Conservation (phyloP, 306 rosid species). For the Prinsepia uniflora region DNA sequence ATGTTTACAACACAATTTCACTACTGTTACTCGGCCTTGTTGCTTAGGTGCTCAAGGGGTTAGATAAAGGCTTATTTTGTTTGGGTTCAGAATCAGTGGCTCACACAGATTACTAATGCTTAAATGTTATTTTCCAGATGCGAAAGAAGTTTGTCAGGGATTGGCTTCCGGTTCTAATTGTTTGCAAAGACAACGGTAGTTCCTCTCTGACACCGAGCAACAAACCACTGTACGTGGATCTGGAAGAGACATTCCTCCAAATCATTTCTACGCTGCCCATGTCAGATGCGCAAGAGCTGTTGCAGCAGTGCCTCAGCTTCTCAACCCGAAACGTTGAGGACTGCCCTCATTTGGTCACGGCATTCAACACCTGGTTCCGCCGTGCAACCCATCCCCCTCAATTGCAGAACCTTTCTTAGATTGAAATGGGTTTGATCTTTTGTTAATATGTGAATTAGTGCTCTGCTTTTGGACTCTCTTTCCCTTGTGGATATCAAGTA, state of each 20-base stretch:
- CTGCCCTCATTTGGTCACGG: constrained; percentile 76
- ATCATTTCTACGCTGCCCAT: constrained; percentile 86
- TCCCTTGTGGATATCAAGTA: constrained; percentile 6
- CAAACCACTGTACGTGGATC: constrained; percentile 59
- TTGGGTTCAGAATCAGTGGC: background rate
- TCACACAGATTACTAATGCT: constrained; percentile 11
- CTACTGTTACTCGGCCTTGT: background rate
- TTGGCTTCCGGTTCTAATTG: constrained; percentile 89
- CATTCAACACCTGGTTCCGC: constrained; percentile 93
- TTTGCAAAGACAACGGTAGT: constrained; percentile 67
- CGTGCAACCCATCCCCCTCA: constrained; percentile 56
- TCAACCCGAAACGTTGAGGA: constrained; percentile 81
- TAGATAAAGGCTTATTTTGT: no score
- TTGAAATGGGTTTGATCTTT: background rate
- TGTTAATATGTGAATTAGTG: constrained; percentile 6
- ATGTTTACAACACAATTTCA: background rate
- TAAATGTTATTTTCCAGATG: constrained; percentile 44
- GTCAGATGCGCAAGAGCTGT: constrained; percentile 80
- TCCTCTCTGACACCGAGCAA: constrained; percentile 63
- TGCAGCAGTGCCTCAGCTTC: constrained; percentile 85
- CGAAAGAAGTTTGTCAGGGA: constrained; percentile 79
- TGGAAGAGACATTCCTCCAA: constrained; percentile 76
- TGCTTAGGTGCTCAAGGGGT: background rate
- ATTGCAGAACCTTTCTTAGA: constrained; percentile 28
- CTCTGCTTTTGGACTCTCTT: background rate